Evolutionary conservation across 2,329 filamentous ascomycete genomes (phyloP), one percentile per base, ranked within the genome.

Genomic region (Aspergillus quadricinctus): DNA sequence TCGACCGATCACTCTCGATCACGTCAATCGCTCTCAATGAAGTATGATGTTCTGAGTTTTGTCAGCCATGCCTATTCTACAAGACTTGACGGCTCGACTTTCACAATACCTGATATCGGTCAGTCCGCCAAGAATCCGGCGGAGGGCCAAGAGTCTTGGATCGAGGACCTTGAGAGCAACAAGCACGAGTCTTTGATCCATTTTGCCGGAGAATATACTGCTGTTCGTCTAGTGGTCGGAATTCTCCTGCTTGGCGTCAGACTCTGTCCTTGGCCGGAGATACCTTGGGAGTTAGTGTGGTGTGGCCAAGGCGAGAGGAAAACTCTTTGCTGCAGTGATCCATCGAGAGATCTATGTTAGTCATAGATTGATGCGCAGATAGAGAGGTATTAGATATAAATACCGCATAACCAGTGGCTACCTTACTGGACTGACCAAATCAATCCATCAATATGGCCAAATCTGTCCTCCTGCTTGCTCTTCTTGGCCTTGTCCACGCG

Each of bases 201-300:
- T 23, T 23, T 23, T 23, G 10, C 43, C 43, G 4, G 31, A 14
- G 11, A 46, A 46, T 17, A 19, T 23, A 10, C 17, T 10, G 31
- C 11, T 4, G 1, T 21, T 43, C n/a, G 3, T 9, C 4, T 2
- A 7, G 40, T 23, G 14, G 14, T 3, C 10, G 19, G 43, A 46
- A 3, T 11, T 23, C 6, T 21, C 11, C 43, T 10, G 1, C 40
- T 29, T 49, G 48, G 48, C 11, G 27, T n/a, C 35, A 19, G 28
- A 23, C 17, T 35, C 8, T 19, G 17, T 11, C 14, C 66, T 68
- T 68, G 64, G 66, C 66, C 35, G 37, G 43, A 55, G 55, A 54
- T 52, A 66, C 59, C 61, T 66, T 66, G 57, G 56, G 41, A 58
- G 62, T 61, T 54, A 61, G 58, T 50, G 31, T 25, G 52, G 50